phyloP scores from a whole-genome alignment of 148 eudicot species.

The Arctostaphylos glauca region DNA sequence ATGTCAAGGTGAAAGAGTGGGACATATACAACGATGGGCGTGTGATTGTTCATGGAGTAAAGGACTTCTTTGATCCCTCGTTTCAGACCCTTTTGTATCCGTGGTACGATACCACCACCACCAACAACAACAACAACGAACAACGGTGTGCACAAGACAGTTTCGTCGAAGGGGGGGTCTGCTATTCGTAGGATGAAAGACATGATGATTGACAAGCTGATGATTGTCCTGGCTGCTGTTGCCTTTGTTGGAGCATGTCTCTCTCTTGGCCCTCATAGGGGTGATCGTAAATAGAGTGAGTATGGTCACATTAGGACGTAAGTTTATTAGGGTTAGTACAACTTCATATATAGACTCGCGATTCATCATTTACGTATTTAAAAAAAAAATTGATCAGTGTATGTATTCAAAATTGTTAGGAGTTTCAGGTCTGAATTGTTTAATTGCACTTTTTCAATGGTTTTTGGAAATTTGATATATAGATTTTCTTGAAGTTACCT shows the following conservation, averaged over 20 bases:
- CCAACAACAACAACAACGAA: neutral
- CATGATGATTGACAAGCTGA: neutral
- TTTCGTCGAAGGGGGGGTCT: neutral
- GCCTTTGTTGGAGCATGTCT: neutral
- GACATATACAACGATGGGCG: neutral
- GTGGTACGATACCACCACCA: neutral
- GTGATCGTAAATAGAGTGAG: neutral
- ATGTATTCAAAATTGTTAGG: neutral
- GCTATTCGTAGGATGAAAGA: neutral
- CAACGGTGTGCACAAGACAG: neutral
- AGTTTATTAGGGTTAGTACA: neutral
- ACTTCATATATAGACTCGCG: neutral
- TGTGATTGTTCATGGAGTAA: neutral
- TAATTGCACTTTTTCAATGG: too few relatives aligned
- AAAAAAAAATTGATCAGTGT: too few relatives aligned
- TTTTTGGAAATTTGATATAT: too few relatives aligned
- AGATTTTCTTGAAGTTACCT: too few relatives aligned
- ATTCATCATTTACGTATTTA: too few relatives aligned
- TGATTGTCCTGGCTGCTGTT: neutral
- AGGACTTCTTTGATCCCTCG: constrained; percentile 1
- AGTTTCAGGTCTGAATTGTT: too few relatives aligned
- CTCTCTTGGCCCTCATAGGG: neutral
- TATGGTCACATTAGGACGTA: neutral
- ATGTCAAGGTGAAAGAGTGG: too few relatives aligned
- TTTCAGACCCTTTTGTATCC: constrained; percentile 7